Percentiles rank a stretch among this genome's conserved stretches.
Evolutionary conservation across 805 yeast species (phyloP).

Genomic region (Pichia eremophila): DNA sequence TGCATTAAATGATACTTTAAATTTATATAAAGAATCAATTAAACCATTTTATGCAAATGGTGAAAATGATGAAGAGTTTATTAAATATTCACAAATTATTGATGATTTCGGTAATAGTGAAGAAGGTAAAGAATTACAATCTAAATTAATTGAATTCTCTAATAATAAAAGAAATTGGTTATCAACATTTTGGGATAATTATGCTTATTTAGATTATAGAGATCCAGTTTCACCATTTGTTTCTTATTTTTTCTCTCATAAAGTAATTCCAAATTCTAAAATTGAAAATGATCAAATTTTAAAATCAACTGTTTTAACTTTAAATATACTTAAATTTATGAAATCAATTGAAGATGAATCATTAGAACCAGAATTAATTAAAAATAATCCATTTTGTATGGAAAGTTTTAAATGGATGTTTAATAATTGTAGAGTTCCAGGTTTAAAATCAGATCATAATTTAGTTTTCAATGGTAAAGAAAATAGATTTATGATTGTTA

Average conservation of each 20-base stretch:
- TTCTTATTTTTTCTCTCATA: conserved; percentile 81
- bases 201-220: conserved; percentile 81
- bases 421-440: conserved; percentile 81
- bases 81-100: conserved; percentile 44
- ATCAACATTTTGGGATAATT: conserved; percentile 86
- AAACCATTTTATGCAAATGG: conserved; percentile 52
- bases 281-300: conserved; percentile 55
- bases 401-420: conserved; percentile 86
- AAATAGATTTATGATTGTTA: conserved; percentile 63
- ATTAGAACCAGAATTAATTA: conserved; percentile 71
- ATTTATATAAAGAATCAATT: conserved; percentile 60
- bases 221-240: conserved; percentile 95
- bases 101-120: conserved; percentile 48
- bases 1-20: conserved; percentile 56
- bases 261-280: conserved; percentile 42
- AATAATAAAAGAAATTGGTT: conserved; percentile 71
- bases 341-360: conserved; percentile 58
- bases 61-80: conserved; percentile 32
- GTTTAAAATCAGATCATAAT: conserved; percentile 51
- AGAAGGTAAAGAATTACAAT: conserved; percentile 66
- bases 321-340: conserved; percentile 60
- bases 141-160: conserved; percentile 51
- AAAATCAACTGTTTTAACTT: conserved; percentile 69
- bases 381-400: conserved; percentile 83
- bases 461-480: conserved; percentile 32